Conservation (phyloP, 495 filamentous ascomycete genomes). For the Extremus antarcticus region DNA sequence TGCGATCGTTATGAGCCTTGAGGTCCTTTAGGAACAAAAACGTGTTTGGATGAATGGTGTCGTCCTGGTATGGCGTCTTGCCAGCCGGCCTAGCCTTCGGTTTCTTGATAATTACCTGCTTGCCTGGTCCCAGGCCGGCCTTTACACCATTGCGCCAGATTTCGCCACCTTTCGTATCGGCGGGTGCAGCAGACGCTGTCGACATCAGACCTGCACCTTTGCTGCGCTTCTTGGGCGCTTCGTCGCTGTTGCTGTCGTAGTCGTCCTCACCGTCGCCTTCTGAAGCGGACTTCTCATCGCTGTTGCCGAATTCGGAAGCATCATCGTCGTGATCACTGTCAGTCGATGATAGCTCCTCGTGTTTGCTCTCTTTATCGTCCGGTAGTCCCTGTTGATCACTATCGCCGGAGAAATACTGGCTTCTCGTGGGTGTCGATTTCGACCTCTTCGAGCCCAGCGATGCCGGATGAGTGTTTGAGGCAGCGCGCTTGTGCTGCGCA, state of each 20-base stretch:
- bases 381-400: not conserved
- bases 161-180: slow-evolving; percentile 26
- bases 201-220: slow-evolving; percentile 17
- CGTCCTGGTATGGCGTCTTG: slow-evolving; percentile 54
- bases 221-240: slow-evolving; percentile 20
- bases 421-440: slow-evolving; percentile 45
- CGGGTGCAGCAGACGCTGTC: slow-evolving; percentile 16
- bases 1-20: slow-evolving; percentile 63
- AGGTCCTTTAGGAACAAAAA: slow-evolving; percentile 66
- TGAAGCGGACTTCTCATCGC: slow-evolving; percentile 18
- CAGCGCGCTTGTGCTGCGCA: slow-evolving; percentile 21
- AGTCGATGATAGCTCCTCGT: slow-evolving; percentile 27
- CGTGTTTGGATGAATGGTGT: slow-evolving; percentile 70
- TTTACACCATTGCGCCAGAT: slow-evolving; percentile 49
- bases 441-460: slow-evolving; percentile 20
- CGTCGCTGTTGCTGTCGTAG: slow-evolving; percentile 21
- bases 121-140: slow-evolving; percentile 47
- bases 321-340: slow-evolving; percentile 30
- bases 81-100: slow-evolving; percentile 59
- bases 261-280: slow-evolving; percentile 19
- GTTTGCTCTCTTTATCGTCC: slow-evolving; percentile 15
- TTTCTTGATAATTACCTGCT: slow-evolving; percentile 54
- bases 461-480: slow-evolving; percentile 6
- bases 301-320: slow-evolving; percentile 23
- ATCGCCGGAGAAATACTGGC: slow-evolving; percentile 42